These are phyloP conservation scores for Kockovaella imperatae DNA, from an alignment of 768 basidiomycete genomes.

Conservation along the genomic window DNA sequence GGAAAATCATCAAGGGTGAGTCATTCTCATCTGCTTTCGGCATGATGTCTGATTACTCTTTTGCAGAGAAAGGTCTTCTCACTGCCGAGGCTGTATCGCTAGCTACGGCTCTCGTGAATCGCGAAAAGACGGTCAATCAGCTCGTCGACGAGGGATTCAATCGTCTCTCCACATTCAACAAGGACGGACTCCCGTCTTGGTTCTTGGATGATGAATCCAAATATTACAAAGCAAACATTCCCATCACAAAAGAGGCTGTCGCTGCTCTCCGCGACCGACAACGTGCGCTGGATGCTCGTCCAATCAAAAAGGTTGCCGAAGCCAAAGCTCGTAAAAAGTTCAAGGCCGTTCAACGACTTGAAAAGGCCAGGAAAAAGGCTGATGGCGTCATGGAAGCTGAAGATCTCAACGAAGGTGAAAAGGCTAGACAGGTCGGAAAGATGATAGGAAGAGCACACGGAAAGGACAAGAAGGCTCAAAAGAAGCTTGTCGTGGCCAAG, in stretches of 20 bases:
- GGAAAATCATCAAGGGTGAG: slow-evolving; percentile 61
- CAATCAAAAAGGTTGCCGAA: slow-evolving; percentile 98
- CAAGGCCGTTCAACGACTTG: slow-evolving; percentile 71
- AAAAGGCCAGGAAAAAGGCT: slow-evolving; percentile 92
- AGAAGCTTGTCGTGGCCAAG: slow-evolving; percentile 85
- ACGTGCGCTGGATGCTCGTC: slow-evolving; percentile 87
- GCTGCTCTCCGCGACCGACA: slow-evolving; percentile 76
- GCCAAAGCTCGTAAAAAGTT: slow-evolving; percentile 96
- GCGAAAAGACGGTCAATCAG: slow-evolving; percentile 75
- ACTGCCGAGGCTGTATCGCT: slow-evolving; percentile 87
- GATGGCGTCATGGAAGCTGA: slow-evolving; percentile 69
- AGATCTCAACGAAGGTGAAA: slow-evolving; percentile 91
- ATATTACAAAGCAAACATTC: slow-evolving; percentile 86
- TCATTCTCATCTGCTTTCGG: slow-evolving; percentile 1
- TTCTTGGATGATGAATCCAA: slow-evolving; percentile 95
- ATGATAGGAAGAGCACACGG: slow-evolving; percentile 54
- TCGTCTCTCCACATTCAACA: slow-evolving; percentile 81
- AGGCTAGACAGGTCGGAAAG: slow-evolving; percentile 87
- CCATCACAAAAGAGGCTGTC: slow-evolving; percentile 94
- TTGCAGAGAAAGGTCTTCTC: slow-evolving; percentile 65
- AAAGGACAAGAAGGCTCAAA: slow-evolving; percentile 54
- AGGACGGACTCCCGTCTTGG: slow-evolving; percentile 88
- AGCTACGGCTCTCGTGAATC: slow-evolving; percentile 84
- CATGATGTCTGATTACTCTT: background rate
- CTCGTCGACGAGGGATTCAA: slow-evolving; percentile 94